Base-by-base conservation (phyloP, 306 rosid species). In the Cucumis hystrix region DNA sequence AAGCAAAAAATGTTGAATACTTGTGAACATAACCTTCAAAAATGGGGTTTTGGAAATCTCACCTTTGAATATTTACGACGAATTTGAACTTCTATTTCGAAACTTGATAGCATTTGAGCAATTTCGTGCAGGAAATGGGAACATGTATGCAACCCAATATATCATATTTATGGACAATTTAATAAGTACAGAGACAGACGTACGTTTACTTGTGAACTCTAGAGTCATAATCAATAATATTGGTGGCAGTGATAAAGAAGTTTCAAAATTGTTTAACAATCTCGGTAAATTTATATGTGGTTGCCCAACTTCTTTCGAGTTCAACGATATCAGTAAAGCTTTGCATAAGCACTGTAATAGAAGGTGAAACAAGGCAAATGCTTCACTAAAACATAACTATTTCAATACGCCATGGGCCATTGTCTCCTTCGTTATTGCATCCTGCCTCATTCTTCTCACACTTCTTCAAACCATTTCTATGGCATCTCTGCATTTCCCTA, bases 51-150 rank as follows among this genome's bases (percentile, higher is more conserved):
- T 69, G 3, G 11, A 13, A 33, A 33, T 62, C 71, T 88, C 89
- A 45, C 30, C 55, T 17, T 3, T 65, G 2, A 7, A 17, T 3
- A 65, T 65, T 39, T 0, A 4, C 5, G 71, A 65, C 0, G 7
- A 1, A 0, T 65, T 37, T 8, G 51, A 65, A 65, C 10, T 7
- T 6, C 0, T 2, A 2, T 0, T 65, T 6, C 58, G 85, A 8
- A 85, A 84, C 33, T 11, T 85, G 16, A 1, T 86, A 4, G 88
- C 82, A 12, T 86, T 54, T 65, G 92, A 88, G 81, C 76, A 78
- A 7, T 17, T 18, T 1, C 23, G 3, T 0, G 1, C 20, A 1
- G 7, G 2, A 9, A 18, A 33, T 64, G 0, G 0, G 20, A 7
- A 14, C 0, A 62, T 0, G 41, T 65, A 18, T 65, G 12, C 0